Evolutionary conservation across 2,329 filamentous ascomycete species (phyloP).

Genomic region (Botrytis tulipae): DNA sequence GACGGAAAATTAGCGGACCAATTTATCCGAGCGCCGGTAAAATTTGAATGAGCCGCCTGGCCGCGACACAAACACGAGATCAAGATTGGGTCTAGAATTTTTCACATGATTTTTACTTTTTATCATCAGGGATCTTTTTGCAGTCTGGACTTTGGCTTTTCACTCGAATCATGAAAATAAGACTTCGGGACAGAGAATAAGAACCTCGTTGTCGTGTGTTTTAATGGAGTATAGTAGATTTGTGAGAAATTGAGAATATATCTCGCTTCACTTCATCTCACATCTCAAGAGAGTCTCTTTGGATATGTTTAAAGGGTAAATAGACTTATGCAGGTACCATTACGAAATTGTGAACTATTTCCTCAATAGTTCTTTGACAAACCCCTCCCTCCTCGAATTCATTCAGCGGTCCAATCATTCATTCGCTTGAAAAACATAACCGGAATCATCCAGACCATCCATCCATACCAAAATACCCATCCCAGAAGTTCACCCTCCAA

Average conservation of each 20-base stretch:
- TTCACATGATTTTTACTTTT: neutral
- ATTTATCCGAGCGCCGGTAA: neutral
- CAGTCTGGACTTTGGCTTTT: neutral
- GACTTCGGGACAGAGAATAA: neutral
- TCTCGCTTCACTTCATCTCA: neutral
- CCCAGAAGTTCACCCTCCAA: neutral
- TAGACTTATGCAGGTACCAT: constrained; percentile 6
- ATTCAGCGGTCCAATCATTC: neutral
- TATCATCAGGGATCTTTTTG: neutral
- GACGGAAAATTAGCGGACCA: neutral
- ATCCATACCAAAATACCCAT: neutral
- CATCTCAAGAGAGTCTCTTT: neutral
- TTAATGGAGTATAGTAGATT: neutral
- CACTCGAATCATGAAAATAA: neutral
- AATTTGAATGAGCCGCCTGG: neutral
- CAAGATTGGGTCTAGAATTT: neutral
- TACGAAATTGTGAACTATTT: neutral
- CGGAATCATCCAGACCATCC: neutral
- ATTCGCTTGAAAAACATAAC: neutral
- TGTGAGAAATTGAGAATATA: too few relatives aligned
- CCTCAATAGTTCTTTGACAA: neutral
- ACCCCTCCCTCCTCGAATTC: neutral
- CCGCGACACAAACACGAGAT: neutral
- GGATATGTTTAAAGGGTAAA: neutral
- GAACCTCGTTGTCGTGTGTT: neutral